These are phyloP conservation scores for Polyporus tsugae DNA, from an alignment of 1,284 basidiomycete genomes.

Conservation along the genomic window DNA sequence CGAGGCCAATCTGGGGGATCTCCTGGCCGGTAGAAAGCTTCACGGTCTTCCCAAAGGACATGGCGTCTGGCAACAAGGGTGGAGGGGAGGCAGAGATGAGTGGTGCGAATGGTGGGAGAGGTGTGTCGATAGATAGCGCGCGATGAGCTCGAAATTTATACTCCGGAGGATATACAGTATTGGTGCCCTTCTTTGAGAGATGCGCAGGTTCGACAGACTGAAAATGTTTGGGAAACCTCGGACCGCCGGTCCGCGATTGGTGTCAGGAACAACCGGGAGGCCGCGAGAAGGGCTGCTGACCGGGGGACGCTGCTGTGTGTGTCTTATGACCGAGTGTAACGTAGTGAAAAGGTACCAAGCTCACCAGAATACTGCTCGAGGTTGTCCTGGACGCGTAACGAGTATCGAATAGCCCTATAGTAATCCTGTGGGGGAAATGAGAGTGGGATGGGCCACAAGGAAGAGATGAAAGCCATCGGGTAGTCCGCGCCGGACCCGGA, in stretches of 20 bases:
- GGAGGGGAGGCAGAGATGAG: background rate
- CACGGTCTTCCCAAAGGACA: slow-evolving; percentile 69
- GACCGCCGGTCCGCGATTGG: slow-evolving; percentile 13
- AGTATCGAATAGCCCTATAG: background rate
- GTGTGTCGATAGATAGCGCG: slow-evolving; percentile 20
- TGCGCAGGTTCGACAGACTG: background rate
- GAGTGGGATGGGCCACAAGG: background rate
- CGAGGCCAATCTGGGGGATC: slow-evolving; percentile 81
- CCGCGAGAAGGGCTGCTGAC: slow-evolving; percentile 1
- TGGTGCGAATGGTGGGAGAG: slow-evolving; percentile 12
- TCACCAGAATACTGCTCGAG: background rate
- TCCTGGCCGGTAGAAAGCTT: slow-evolving; percentile 58
- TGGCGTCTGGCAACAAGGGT: slow-evolving; percentile 36
- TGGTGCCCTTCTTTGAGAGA: background rate
- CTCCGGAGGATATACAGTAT: background rate
- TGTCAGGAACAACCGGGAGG: slow-evolving; percentile 14
- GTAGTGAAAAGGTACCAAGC: background rate
- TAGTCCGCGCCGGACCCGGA: background rate
- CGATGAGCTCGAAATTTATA: slow-evolving; percentile 11
- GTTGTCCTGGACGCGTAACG: background rate
- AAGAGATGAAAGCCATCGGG: background rate
- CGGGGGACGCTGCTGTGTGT: background rate
- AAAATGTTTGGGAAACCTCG: background rate
- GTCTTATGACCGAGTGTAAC: background rate
- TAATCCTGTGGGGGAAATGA: background rate